Base-by-base conservation (phyloP, 352 stramenopile genomes). In the Blastocystis sp. region DNA sequence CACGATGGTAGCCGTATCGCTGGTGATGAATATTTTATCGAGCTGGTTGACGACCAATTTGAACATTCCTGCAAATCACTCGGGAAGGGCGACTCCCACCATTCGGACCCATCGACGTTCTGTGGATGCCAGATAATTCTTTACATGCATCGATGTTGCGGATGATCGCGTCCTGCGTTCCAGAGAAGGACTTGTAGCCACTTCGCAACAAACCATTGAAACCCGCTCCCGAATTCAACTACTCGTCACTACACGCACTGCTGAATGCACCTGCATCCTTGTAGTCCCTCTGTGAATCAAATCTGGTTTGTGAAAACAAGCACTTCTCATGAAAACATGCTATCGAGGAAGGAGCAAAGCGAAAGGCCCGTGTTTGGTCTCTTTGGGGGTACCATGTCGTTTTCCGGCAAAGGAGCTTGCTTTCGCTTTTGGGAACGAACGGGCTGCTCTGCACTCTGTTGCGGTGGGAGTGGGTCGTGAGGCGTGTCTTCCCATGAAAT, bases 41-140 rank as follows among this genome's bases (percentile, higher is more conserved):
- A 99, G 91, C 91, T 99, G 97, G 93, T 99, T 99, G 80, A 99
- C 97, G 71, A 99, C 95, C 66, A 99, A 94, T 92, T 99, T 99
- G 92, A 98, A 98, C 94, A 98, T 98, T 89, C 96, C 60, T 71
- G 48, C 10, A 57, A 34, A 14, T 34, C 14, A 45, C n/a, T 11
- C 14, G 6, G 19, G 14, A n/a, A 10, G 42, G 10, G n/a, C 76
- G 69, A 87, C 1, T 19, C 52, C 19, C 10, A 42, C 90, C 97
- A 91, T 98, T 98, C 4, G 97, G 97, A 21, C 97, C 97, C 76
- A 99, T 92, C 89, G 95, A 98, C 78, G 96, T 98, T 76, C 94
- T 93, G 42, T 97, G 96, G 93, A 99, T 98, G 60, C 93, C 93
- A 52, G 95, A 96, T 59, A 99, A 93, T 92, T 98, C 94, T 91